Base-by-base conservation (phyloP, 768 basidiomycete species). In the Aureoboletus auriporus region DNA sequence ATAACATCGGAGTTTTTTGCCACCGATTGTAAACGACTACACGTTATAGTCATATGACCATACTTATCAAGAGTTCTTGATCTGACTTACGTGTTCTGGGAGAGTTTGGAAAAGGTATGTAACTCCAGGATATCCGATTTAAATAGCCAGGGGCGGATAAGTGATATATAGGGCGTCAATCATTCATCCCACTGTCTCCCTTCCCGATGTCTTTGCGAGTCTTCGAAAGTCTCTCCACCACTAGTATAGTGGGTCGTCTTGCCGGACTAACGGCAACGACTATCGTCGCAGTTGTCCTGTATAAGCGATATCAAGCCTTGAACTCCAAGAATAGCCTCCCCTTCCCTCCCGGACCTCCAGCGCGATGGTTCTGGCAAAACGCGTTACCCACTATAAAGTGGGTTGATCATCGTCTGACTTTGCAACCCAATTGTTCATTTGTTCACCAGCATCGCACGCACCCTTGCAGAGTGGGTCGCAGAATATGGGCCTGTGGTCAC, bases 401-500 rank as follows among this genome's bases (percentile, higher is more conserved):
- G 46, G 58, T 23, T 23, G 4, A 44, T 8, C 14, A 23, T 8
- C 12, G 12, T 17, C 14, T 8, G 7, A 0, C 9, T 35, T 7
- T 30, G 1, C 28, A 35, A 28, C 31, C 29, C 2, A 8, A 6
- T 41, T 20, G 9, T 12, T 11, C 7, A 1, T 27, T 28, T 11
- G 3, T 28, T 13, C 27, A 5, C 6, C 11, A 63, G 54, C 11
- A 47, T 59, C 34, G 59, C 60, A n/a, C 52, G 17, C 23, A 54
- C 48, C 6, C 76, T 80, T 37, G 71, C 78, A 36, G 71, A 77
- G 44, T 80, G 77, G 75, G 75, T 76, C 2, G 68, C 76, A 45
- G 58, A 74, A 51, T 83, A 83, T 48, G 83, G 83, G 0, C 79
- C 83, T 0, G 69, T 84, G 1, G 75, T 82, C 50, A 69, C 76